Percentiles rank a stretch among this genome's conserved stretches.
Evolutionary conservation across 2,329 filamentous ascomycete species (phyloP).

Genomic region (Talaromyces sp.): DNA sequence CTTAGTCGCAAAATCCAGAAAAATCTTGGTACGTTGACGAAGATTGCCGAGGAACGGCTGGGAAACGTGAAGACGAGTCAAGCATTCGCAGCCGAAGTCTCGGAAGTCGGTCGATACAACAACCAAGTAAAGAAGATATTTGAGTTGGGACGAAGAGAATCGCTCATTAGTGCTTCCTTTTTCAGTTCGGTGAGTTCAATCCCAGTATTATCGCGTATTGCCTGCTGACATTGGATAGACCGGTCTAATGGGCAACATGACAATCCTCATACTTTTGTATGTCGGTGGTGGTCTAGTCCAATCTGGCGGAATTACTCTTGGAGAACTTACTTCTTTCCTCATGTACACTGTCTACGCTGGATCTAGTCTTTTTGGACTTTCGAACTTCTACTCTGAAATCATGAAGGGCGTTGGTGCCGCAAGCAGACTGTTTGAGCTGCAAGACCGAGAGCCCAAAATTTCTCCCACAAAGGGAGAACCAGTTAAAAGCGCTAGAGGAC

Average conservation of each 20-base stretch:
- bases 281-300: constrained; percentile 89
- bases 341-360: constrained; percentile 93
- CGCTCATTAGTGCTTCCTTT: constrained; percentile 84
- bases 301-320: constrained; percentile 78
- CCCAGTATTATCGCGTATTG: neutral
- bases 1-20: constrained; percentile 90
- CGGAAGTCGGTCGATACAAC: constrained; percentile 89
- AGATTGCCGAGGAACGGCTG: constrained; percentile 95
- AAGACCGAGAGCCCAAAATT: constrained; percentile 83
- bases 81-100: constrained; percentile 88
- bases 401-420: constrained; percentile 99
- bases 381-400: constrained; percentile 93
- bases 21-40: constrained; percentile 86
- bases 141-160: constrained; percentile 78
- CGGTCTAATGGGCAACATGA: constrained; percentile 93
- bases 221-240: constrained; percentile 53
- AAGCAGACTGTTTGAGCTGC: constrained; percentile 91
- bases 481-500: constrained; percentile 79
- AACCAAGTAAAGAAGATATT: constrained; percentile 90
- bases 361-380: constrained; percentile 88
- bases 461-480: constrained; percentile 77
- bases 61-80: constrained; percentile 96
- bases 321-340: constrained; percentile 91
- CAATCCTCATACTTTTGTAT: constrained; percentile 83
- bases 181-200: constrained; percentile 59